Conservation (phyloP, 108 stramenopile species). For the Skeletonema marinoi region DNA sequence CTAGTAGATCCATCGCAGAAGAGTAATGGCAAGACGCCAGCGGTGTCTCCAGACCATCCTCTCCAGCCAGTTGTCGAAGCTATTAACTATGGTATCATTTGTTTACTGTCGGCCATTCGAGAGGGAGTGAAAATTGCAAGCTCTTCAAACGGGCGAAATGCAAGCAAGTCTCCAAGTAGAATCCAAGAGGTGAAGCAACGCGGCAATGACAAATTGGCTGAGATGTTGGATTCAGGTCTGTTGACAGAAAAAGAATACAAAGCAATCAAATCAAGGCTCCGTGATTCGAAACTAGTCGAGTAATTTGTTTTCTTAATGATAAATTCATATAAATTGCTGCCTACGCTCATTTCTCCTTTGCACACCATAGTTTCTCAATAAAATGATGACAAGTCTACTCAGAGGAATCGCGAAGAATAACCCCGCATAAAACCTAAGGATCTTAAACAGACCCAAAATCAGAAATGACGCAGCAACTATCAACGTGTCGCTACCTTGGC, state of each 20-base stretch:
- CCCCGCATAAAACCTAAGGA: constrained; percentile 70
- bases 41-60: constrained; percentile 22
- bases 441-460: constrained; percentile 19
- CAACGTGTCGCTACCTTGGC: neutral
- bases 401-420: constrained; percentile 66
- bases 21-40: neutral
- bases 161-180: neutral
- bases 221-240: neutral
- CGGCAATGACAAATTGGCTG: neutral
- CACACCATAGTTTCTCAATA: constrained; percentile 25
- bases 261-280: neutral
- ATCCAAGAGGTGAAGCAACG: neutral
- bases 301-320: neutral
- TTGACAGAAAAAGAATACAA: constrained; percentile 2
- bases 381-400: constrained; percentile 48
- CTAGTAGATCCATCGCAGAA: constrained; percentile 26
- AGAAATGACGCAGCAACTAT: constrained; percentile 23
- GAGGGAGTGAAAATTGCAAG: constrained; percentile 14
- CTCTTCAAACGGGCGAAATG: neutral
- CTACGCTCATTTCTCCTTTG: constrained; percentile 31
- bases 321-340: neutral
- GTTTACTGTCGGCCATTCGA: constrained; percentile 29
- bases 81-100: constrained; percentile 22
- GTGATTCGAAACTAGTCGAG: neutral
- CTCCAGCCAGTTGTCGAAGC: constrained; percentile 24